Conservation (phyloP, 805 yeast species). For the Candida dajiaensis region DNA sequence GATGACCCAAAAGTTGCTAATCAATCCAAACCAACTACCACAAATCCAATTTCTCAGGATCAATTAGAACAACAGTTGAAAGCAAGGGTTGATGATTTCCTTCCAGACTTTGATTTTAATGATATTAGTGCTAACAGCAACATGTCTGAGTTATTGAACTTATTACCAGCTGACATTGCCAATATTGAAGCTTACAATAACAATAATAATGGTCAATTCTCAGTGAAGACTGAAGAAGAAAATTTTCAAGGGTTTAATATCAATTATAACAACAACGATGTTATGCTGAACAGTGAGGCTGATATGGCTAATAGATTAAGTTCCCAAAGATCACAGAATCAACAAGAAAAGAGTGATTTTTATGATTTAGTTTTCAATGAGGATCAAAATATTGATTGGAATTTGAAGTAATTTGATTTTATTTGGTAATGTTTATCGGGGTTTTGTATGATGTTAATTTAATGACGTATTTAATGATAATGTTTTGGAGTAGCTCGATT, state of each 20-base stretch:
- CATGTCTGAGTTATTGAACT: conserved; percentile 18
- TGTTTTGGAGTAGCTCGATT: too few relatives aligned
- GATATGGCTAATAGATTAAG: background rate
- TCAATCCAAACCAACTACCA: background rate
- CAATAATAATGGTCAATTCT: background rate
- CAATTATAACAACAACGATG: background rate
- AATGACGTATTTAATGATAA: background rate
- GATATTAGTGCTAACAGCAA: conserved; percentile 17
- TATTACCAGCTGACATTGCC: conserved; percentile 22
- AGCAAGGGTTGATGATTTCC: conserved; percentile 6
- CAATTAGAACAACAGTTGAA: background rate
- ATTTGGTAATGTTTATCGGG: too few relatives aligned
- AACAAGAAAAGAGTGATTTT: background rate
- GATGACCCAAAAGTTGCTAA: background rate
- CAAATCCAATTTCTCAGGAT: background rate
- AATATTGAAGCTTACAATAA: conserved; percentile 10
- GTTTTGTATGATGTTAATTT: background rate
- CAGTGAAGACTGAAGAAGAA: background rate
- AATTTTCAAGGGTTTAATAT: background rate
- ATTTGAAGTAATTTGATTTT: background rate
- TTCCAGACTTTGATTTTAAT: conserved; percentile 23
- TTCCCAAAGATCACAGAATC: background rate
- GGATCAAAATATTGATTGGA: background rate
- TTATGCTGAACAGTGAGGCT: background rate
- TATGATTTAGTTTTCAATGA: background rate